Evolutionary conservation across 768 basidiomycete species (phyloP), one percentile per base, ranked within the genome.

Genomic region (Termitomyces titanicus): DNA sequence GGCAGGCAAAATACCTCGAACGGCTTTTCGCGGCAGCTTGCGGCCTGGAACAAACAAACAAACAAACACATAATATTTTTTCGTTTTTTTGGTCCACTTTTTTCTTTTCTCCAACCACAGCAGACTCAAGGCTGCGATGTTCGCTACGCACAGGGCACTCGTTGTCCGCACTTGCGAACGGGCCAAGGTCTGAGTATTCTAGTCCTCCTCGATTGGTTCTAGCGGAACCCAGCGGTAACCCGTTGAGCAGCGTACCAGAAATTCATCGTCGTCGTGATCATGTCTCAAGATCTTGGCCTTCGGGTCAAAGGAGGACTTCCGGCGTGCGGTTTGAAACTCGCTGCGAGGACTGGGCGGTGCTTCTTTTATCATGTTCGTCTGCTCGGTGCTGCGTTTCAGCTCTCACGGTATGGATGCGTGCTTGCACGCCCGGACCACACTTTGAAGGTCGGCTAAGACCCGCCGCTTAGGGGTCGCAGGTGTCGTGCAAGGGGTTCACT

Each of bases 161-260:
- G 64, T 24, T 35, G 57, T 64, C 61, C 54, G 58, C 56, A 53
- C 60, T 85, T 70, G 77, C 83, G 83, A 87, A 84, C 85, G 84
- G 87, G 86, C 80, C 76, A 88, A 88, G 85, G 86, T 88, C 85
- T 85, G 86, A 88, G 85, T 70, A 79, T 83, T 82, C 64, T 56
- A 81, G 72, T 81, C 82, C 80, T 78, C 79, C 77, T 76, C 54
- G 80, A 82, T 78, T 63, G 83, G 72, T 79, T 74, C 81, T 82
- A 77, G 82, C 80, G 61, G 86, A 75, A 79, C 70, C 82, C 73
- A 72, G 78, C 71, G 72, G 70, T 79, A 79, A 85, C 64, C 66
- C 63, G 72, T 75, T 74, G 62, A 81, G 78, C 79, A 77, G 70
- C 82, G 79, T 80, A 88, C 83, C 84, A 86, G 85, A 85, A 80